Evolutionary conservation across 192 early-diverging fungal species (phyloP).

Genomic region (Coemansia sp.): DNA sequence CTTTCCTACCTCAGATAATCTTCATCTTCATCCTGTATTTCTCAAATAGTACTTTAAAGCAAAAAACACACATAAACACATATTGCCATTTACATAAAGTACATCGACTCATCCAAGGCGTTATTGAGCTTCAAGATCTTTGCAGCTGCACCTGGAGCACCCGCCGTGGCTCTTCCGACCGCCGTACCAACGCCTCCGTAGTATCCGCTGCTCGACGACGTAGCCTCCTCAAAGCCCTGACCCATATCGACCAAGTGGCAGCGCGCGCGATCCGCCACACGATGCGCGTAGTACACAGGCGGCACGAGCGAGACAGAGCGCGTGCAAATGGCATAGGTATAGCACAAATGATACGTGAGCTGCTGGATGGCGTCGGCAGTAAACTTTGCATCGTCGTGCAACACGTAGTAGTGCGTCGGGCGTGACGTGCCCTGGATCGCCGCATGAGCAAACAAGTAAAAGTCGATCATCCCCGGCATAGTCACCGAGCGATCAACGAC

Average conservation of each 20-base stretch:
- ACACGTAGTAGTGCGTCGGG: conserved; percentile 89
- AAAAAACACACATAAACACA: no score
- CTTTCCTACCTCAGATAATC: no score
- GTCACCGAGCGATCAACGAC: conserved; percentile 73
- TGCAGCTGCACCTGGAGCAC: neutral
- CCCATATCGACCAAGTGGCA: conserved; percentile 67
- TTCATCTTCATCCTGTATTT: no score
- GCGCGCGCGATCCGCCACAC: conserved; percentile 85
- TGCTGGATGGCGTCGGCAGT: conserved; percentile 78
- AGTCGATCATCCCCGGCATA: conserved; percentile 86
- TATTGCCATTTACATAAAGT: conserved; percentile 2
- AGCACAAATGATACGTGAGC: conserved; percentile 89
- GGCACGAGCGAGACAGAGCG: conserved; percentile 87
- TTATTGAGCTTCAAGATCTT: neutral
- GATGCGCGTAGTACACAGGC: conserved; percentile 92
- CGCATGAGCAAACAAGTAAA: conserved; percentile 87
- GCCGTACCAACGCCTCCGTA: conserved; percentile 15
- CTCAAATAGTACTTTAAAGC: no score
- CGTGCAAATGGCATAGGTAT: conserved; percentile 86
- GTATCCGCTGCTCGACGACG: conserved; percentile 29
- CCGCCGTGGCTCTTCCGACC: neutral
- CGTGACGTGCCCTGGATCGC: conserved; percentile 94
- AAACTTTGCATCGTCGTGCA: conserved; percentile 87
- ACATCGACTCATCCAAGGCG: neutral
- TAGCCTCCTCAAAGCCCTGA: conserved; percentile 39